phyloP scores from a whole-genome alignment of 371 early-diverging fungal genomes.

The Actinomucor elegans region DNA sequence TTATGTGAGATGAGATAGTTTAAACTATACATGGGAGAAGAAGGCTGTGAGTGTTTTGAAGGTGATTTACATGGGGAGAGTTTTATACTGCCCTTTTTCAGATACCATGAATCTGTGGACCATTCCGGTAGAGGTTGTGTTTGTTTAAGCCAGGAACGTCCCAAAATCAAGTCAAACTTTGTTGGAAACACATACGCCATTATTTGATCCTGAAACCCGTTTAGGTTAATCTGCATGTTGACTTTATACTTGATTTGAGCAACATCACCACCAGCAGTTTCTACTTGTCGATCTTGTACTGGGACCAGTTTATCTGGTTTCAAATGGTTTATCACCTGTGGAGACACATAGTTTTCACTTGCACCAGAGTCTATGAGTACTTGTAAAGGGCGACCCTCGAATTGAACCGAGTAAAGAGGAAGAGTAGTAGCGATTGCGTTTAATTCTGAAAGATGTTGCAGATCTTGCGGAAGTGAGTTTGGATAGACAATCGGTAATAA shows the following conservation, averaged over 20 bases:
- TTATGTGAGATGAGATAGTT: constrained; percentile 9
- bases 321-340: too few species aligned
- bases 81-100: neutral
- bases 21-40: too few species aligned
- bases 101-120: constrained; percentile 1
- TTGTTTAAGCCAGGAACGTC: constrained; percentile 4
- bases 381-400: neutral
- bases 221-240: neutral
- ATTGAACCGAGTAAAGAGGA: neutral
- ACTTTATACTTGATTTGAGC: neutral
- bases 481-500: neutral
- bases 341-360: neutral
- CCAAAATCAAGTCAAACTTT: constrained; percentile 13
- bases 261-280: constrained; percentile 6
- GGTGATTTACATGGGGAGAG: too few species aligned
- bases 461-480: neutral
- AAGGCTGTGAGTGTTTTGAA: neutral
- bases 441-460: neutral
- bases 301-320: too few species aligned
- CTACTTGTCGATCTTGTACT: neutral
- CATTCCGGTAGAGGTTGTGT: constrained; percentile 4
- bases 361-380: neutral
- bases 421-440: neutral
- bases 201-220: neutral
- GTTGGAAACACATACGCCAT: constrained; percentile 9